A percentile compares a stretch with the other conserved stretches of the same genome.
Evolutionary conservation across 2,329 filamentous ascomycete genomes (phyloP).

Genomic region (Aspergillus felis): DNA sequence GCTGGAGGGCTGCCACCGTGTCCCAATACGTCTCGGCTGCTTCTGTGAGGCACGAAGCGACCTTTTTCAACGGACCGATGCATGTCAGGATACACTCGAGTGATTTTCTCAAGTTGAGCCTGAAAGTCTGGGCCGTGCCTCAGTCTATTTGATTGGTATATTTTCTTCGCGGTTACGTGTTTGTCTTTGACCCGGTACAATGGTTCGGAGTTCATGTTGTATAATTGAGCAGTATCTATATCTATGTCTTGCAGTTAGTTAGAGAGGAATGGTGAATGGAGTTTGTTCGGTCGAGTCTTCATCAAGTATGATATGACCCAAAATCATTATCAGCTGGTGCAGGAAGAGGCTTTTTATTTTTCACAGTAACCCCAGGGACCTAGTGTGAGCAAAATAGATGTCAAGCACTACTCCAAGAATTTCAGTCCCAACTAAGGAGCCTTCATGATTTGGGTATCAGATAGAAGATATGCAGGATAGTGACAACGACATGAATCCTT

Average conservation of each 20-base stretch:
- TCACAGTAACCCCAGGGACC: not conserved
- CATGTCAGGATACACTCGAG: not conserved
- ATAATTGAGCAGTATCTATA: not conserved
- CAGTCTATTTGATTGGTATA: not conserved
- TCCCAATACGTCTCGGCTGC: not conserved
- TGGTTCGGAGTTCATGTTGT: not conserved
- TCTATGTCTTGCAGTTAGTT: slow-evolving; percentile 3
- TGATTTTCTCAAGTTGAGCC: not conserved
- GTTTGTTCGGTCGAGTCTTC: slow-evolving; percentile 6
- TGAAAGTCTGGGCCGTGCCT: not conserved
- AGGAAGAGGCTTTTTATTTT: not conserved
- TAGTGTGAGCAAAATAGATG: not conserved
- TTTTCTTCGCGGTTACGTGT: not conserved
- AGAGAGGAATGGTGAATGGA: slow-evolving; percentile 13
- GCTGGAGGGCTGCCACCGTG: slow-evolving; percentile 6
- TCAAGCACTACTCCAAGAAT: not conserved
- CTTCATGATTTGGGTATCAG: slow-evolving; percentile 15
- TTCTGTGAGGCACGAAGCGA: slow-evolving; percentile 12
- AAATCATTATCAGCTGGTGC: not conserved
- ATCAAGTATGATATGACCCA: not conserved
- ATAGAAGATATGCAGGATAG: not conserved
- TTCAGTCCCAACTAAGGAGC: not conserved
- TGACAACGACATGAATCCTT: not conserved
- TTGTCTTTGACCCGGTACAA: not conserved
- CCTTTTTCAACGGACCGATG: not conserved